A percentile compares a stretch with the other conserved stretches of the same genome.
Conservation (phyloP, 192 early-diverging fungal species). For the Coemansia sp. region DNA sequence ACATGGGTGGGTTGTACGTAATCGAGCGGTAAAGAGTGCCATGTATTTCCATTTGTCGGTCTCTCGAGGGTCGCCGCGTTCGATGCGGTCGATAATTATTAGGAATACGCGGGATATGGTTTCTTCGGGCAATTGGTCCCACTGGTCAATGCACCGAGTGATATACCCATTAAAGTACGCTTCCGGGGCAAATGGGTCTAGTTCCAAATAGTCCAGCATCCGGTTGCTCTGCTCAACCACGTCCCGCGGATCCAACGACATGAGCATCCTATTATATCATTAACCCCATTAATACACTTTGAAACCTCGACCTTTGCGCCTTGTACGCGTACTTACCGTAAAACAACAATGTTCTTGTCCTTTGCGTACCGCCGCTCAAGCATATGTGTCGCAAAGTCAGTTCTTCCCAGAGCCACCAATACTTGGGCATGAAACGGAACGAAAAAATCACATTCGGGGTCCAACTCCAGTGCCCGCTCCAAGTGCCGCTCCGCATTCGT, state of each 20-base stretch:
- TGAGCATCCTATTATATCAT: slow-evolving; percentile 24
- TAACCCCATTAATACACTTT: too few relatives aligned
- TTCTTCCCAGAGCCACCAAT: slow-evolving; percentile 19
- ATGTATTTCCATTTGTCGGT: slow-evolving; percentile 22
- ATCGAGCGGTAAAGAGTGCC: background rate
- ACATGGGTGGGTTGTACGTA: slow-evolving; percentile 4
- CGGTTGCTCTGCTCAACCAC: slow-evolving; percentile 11
- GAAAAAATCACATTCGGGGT: slow-evolving; percentile 26
- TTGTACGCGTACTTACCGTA: background rate
- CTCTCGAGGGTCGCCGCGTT: slow-evolving; percentile 29
- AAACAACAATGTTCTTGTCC: slow-evolving; percentile 1
- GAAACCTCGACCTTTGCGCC: background rate
- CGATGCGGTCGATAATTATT: slow-evolving; percentile 32
- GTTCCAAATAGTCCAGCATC: slow-evolving; percentile 38
- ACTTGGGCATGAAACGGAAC: slow-evolving; percentile 34
- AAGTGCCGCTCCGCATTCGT: slow-evolving; percentile 24
- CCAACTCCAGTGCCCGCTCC: slow-evolving; percentile 18
- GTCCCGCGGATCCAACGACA: slow-evolving; percentile 18
- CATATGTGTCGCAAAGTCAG: slow-evolving; percentile 4
- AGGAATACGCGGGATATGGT: slow-evolving; percentile 3
- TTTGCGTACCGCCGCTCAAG: slow-evolving; percentile 12
- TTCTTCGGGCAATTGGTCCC: background rate
- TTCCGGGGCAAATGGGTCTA: slow-evolving; percentile 33
- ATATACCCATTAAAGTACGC: slow-evolving; percentile 19
- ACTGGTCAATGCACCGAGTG: background rate